Base-by-base conservation (phyloP, 2,329 filamentous ascomycete species). In the Scytalidium sp. region DNA sequence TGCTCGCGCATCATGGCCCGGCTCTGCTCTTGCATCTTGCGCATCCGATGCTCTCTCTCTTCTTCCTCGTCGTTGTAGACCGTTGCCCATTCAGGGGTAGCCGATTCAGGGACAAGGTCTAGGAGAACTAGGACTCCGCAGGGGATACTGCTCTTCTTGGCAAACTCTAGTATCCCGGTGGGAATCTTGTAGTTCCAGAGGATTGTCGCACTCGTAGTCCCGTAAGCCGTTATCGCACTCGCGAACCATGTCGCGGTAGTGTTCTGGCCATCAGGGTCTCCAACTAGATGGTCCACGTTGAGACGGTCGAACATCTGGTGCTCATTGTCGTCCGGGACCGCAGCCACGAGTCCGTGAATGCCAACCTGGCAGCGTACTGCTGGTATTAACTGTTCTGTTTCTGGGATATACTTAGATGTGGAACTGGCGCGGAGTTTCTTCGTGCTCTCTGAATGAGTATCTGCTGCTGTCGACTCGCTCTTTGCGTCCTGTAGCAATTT, bases 121-220 rank as follows among this genome's bases (percentile, higher is more conserved):
- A 84, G 63, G 19, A 83, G 60, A n/a, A 81, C 79, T 22, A 84
- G 69, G 22, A 83, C 69, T 25, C 81, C 81, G 58, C 80, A 83
- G 0, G 81, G 80, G 1, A 85, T 73, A 1, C 76, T 76, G 17
- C 76, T 74, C 23, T 71, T 72, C 8, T 75, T 70, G 2, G 78
- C 65, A 50, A 84, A 80, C 1, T 67, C 54, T 1, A 82, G 58
- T 3, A 83, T 64, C 3, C 74, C 70, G 19, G 76, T 70, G 0
- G 80, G 79, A 43, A 83, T 81, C 49, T 74, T 73, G 66, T 81
- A 83, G 60, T 77, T 80, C 81, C 81, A 84, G 2, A 84, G 68
- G 9, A 82, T 71, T 1, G 79, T 82, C 55, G 77, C 72, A 45
- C 70, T 75, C 0, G 74, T 70, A 1, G 76, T 79, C 19, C 76